Evolutionary conservation across 2,329 filamentous ascomycete genomes (phyloP), one percentile per base, ranked within the genome.

Genomic region (Aspergillus aculeatinus): DNA sequence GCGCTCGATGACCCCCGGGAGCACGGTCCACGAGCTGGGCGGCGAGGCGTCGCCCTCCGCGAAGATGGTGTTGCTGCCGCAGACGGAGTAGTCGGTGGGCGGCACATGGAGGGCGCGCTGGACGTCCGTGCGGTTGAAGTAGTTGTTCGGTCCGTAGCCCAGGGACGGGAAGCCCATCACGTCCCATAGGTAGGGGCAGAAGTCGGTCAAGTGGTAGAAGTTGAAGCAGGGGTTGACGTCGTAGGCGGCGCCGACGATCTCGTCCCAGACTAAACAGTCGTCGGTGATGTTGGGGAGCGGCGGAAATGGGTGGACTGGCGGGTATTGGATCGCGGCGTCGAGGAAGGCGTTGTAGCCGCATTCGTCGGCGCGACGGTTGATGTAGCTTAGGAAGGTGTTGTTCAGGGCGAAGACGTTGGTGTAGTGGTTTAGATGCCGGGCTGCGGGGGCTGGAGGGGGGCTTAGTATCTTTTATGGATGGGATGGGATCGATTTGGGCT

Each of bases 171-270:
- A 88, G 6, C 85, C 85, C 19, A 92, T 80, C 0, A 87, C 83
- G 62, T 91, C 85, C 81, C 85, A 90, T 2, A 85, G 77, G 7
- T 86, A 69, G 0, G 90, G 90, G 69, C 90, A 94, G 4, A 87
- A 89, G 6, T 87, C 88, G 0, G 85, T 84, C 7, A 93, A 82
- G 51, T 90, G 85, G 75, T 92, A 93, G 7, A 89, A 80, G 71
- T 91, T 87, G 76, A 89, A 95, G 79, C 91, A 94, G 0, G 90
- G 90, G 76, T 94, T 94, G 47, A 86, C 74, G 4, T 79, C 70
- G 3, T 77, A 63, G 7, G 83, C 82, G 19, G 85, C 87, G 0
- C 79, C 67, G 64, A 77, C 77, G 35, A 90, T 83, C 16, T 82
- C 78, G 54, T 81, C 72, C 70, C 82, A 88, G 14, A 90, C 68